phyloP scores from a whole-genome alignment of 768 basidiomycete species.

The Tulasnella sp. region DNA sequence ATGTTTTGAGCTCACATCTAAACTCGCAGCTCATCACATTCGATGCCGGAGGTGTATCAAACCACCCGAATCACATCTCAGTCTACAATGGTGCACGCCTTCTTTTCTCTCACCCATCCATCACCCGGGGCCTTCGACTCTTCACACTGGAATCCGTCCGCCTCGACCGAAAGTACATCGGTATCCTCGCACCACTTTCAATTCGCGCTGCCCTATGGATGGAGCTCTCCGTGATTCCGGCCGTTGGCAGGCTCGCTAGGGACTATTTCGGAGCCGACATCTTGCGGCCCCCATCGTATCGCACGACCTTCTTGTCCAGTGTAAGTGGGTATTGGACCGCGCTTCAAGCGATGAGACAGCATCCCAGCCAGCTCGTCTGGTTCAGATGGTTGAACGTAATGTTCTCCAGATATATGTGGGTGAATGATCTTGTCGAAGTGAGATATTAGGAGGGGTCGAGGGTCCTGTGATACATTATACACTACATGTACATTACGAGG shows the following conservation, averaged over 20 bases:
- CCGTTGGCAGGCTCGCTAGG: neutral
- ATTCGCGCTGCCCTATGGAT: neutral
- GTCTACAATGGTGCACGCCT: constrained; percentile 45
- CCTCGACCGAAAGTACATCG: constrained; percentile 47
- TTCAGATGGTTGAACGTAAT: constrained; percentile 75
- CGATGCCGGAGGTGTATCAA: constrained; percentile 63
- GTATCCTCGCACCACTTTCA: constrained; percentile 6
- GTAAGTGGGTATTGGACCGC: constrained; percentile 43
- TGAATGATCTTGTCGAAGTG: constrained; percentile 42
- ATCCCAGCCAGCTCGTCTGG: constrained; percentile 73
- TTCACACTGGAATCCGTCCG: constrained; percentile 54
- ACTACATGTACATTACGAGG: no score
- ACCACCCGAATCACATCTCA: constrained; percentile 77
- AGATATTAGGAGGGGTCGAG: no score
- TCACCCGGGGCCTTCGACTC: constrained; percentile 27
- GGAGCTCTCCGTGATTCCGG: neutral
- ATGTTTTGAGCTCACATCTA: no score
- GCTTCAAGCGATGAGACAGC: constrained; percentile 57
- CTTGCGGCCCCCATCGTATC: neutral
- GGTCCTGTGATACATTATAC: no score
- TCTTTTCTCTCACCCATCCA: constrained; percentile 26
- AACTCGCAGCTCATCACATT: constrained; percentile 68
- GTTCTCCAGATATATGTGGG: constrained; percentile 87
- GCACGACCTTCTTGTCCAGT: constrained; percentile 40
- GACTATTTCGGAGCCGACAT: neutral